These are phyloP conservation scores for Yamadazyma pseudoaaseri DNA, from an alignment of 1,139 yeast species.

Conservation along the genomic window DNA sequence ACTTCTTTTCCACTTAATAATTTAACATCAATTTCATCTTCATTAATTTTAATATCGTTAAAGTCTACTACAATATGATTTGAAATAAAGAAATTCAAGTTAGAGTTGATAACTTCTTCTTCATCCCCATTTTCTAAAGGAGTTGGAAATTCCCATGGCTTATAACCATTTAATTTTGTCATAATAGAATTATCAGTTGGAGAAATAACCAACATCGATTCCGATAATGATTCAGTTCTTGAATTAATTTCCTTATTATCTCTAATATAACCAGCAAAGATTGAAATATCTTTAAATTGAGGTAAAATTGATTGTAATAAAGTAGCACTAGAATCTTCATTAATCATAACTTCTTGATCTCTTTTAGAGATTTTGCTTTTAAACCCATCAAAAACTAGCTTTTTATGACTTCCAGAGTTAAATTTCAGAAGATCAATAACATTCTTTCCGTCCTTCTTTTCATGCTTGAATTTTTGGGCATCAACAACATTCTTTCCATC, in stretches of 20 bases:
- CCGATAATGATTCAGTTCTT: slow-evolving; percentile 36
- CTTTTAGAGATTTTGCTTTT: slow-evolving; percentile 4
- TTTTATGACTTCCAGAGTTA: slow-evolving; percentile 8
- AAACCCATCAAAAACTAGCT: background rate
- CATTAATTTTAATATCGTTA: slow-evolving; percentile 7
- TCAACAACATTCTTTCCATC: slow-evolving; percentile 22
- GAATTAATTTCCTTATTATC: slow-evolving; percentile 45
- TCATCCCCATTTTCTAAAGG: slow-evolving; percentile 35
- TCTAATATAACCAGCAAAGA: slow-evolving; percentile 57
- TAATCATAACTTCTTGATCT: slow-evolving; percentile 13
- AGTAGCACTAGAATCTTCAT: slow-evolving; percentile 9
- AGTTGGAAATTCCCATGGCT: slow-evolving; percentile 73
- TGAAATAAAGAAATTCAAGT: slow-evolving; percentile 50
- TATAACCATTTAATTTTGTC: slow-evolving; percentile 30
- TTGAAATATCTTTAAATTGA: slow-evolving; percentile 42
- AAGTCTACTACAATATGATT: slow-evolving; percentile 44
- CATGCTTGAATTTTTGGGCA: background rate
- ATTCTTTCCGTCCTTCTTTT: slow-evolving; percentile 23
- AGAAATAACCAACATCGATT: slow-evolving; percentile 52
- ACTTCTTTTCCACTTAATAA: slow-evolving; percentile 41
- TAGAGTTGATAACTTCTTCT: slow-evolving; percentile 39
- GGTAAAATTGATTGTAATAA: slow-evolving; percentile 29
- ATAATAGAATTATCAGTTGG: slow-evolving; percentile 58
- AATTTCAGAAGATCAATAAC: slow-evolving; percentile 14
- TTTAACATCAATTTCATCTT: slow-evolving; percentile 17